Base-by-base conservation (phyloP, 306 rosid species). In the Acmispon strigosus region DNA sequence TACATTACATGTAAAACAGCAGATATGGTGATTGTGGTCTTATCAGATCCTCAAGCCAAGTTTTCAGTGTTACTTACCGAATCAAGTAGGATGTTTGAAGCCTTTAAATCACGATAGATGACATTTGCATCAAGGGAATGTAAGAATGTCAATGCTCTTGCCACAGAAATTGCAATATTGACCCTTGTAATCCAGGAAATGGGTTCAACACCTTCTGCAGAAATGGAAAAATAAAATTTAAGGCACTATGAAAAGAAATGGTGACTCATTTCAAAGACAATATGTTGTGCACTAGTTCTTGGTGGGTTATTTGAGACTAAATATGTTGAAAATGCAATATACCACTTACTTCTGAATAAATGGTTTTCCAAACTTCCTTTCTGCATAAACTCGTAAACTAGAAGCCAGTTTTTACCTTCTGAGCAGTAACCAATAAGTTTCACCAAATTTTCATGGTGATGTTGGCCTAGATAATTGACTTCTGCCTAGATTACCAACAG, bases 321-420 rank as follows among this genome's bases (percentile, higher is more conserved):
- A 62, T 36, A 74, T 53, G 49, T 39, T 16, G 20, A 15, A 50
- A 71, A 59, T 36, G 32, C 62, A 59, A 72, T 53, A 17, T 7
- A 79, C 86, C 80, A 88, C 97, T 84, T 70, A 90, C 98, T 93
- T 82, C 96, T 87, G 68, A 93, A 90, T 74, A 93, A 75, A 81
- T 93, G 96, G 70, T 87, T 88, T 78, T 90, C 98, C 86, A 93
- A 80, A 53, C 94, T 90, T 81, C 98, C 98, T 73, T 70, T 90
- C 32, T 89, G 90, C 97, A 93, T 79, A 73, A 65, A 90, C 87
- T 93, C 98, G 22, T 93, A 93, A 61, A 93, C 97, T 29, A 93
- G 88, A 86, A 93, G 97, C 80, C 98, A 82, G 55, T 84, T 85
- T 32, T 84, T 89, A 5, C 80, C 88, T 64, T 88, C 97, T 34